Base-by-base conservation (phyloP, 2,329 filamentous ascomycete genomes). In the Talaromyces sp. region DNA sequence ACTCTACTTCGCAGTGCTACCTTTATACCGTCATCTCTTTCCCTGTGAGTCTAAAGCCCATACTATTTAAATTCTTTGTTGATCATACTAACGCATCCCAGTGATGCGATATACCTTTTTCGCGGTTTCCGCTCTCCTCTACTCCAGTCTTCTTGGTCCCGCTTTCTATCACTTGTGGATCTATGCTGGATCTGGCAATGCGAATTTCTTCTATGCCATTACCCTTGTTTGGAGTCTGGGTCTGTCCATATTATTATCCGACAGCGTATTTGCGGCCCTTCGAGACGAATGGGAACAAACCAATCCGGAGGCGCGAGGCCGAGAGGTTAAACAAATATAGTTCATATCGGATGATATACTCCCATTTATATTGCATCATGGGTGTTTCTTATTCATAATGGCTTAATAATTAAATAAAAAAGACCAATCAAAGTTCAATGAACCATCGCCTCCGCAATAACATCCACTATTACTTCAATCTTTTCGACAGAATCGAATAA, bases 131-230 rank as follows among this genome's bases (percentile, higher is more conserved):
- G 89, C 89, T 2, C 81, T 99, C 35, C 77, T 97, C 9, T 99
- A 99, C 72, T 87, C 91, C 20, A 88, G 87, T 2, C 87, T 96
- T 57, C 82, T 99, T 0, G 94, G 94, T 0, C 94, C 94, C 1
- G 91, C 92, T 0, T 99, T 99, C 70, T 96, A 97, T 71, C 87
- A 99, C 69, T 79, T 99, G 4, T 99, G 94, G 94, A 93, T 99
- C 52, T 99, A 97, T 68, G 94, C 94, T 2, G 94, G 94, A 45
- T 96, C 91, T 51, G 94, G 94, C 24, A 99, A 99, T 66, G 94
- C 94, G 54, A 99, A 99, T 71, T 99, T 99, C 77, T 99, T 99
- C 77, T 99, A 99, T 70, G 94, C 94, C 60, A 97, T 99, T 65
- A 99, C 94, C 0, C 77, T 99, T n/a, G 94, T 99, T 0, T 99